Base-by-base conservation (phyloP, 2,329 filamentous ascomycete genomes). In the Aspergillus floridensis region DNA sequence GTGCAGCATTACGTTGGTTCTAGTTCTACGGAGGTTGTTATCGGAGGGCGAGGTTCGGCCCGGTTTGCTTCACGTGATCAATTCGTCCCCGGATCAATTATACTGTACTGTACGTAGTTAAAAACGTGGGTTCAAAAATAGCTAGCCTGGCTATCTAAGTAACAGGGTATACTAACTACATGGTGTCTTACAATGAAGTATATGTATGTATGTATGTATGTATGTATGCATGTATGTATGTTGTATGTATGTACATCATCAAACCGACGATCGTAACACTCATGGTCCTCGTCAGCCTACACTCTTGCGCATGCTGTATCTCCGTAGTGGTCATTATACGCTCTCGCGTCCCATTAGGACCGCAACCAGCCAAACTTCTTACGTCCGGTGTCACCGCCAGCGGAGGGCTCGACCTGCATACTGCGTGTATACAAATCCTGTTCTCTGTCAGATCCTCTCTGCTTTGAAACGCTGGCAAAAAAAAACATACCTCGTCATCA, bases 401-500 rank as follows among this genome's bases (percentile, higher is more conserved):
- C 69, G 35, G 81, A 77, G 29, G 81, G 81, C 68, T 82, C 81
- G 55, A 86, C 74, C 57, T 82, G 79, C 58, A 82, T 76, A 67
- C 84, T 87, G 63, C 84, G 82, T 49, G 83, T 80, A 70, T 85
- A 86, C 38, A 87, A 76, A 59, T 84, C 83, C 84, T 87, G 62
- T 32, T 53, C 14, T 38, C 1, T 38, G 51, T 68, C 49, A 67
- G 56, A 44, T 19, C 6, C 6, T 22, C 22, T 22, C 22, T 22
- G 22, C 4, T 22, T 22, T 5, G 22, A 22, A 4, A 22, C 22
- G 22, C 22, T 22, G 22, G 22, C 22, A 22, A 44, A 16, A 14
- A 12, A 49, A 11, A 21, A 50, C 88, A 79, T 77, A 96, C 93
- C 80, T 97, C 93, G 68, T 96, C 92, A 76, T 96, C 92, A 57